These are phyloP conservation scores for Purpureocillium takamizusanense DNA, from an alignment of 2,329 filamentous ascomycete genomes.

Conservation along the genomic window DNA sequence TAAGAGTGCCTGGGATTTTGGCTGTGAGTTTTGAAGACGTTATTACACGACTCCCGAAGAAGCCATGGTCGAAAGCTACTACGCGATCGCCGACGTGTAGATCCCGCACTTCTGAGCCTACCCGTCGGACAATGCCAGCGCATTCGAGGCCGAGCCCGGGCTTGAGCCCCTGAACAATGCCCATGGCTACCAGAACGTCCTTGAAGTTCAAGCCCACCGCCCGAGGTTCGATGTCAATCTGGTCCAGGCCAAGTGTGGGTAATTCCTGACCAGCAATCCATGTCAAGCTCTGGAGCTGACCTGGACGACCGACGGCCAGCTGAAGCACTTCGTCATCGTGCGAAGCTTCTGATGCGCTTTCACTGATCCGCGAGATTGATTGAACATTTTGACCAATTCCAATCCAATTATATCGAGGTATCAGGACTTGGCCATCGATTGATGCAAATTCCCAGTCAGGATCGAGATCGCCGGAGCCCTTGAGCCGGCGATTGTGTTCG, in stretches of 20 bases:
- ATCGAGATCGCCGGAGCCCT: not conserved
- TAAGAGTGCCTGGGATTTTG: slow-evolving; percentile 23
- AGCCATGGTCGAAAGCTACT: slow-evolving; percentile 10
- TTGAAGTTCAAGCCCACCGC: slow-evolving; percentile 25
- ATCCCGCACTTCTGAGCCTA: slow-evolving; percentile 12
- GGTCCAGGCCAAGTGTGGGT: slow-evolving; percentile 4
- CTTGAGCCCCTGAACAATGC: slow-evolving; percentile 9
- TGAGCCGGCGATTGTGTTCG: not conserved
- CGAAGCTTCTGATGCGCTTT: too few species aligned
- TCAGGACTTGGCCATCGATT: not conserved
- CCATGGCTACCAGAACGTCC: slow-evolving; percentile 25
- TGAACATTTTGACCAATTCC: not conserved
- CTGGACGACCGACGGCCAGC: not conserved
- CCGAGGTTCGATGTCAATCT: slow-evolving; percentile 23
- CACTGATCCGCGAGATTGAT: too few species aligned
- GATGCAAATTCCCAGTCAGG: not conserved
- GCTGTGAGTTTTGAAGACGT: slow-evolving; percentile 10
- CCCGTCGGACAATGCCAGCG: slow-evolving; percentile 15
- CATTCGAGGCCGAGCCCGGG: slow-evolving; percentile 14
- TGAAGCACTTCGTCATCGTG: too few species aligned
- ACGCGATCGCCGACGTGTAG: slow-evolving; percentile 23
- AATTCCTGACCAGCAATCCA: not conserved
- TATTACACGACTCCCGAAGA: slow-evolving; percentile 16
- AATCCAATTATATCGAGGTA: not conserved
- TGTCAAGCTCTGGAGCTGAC: not conserved